Base-by-base conservation (phyloP, 1,139 yeast species). In the Taphrina flavorubra region DNA sequence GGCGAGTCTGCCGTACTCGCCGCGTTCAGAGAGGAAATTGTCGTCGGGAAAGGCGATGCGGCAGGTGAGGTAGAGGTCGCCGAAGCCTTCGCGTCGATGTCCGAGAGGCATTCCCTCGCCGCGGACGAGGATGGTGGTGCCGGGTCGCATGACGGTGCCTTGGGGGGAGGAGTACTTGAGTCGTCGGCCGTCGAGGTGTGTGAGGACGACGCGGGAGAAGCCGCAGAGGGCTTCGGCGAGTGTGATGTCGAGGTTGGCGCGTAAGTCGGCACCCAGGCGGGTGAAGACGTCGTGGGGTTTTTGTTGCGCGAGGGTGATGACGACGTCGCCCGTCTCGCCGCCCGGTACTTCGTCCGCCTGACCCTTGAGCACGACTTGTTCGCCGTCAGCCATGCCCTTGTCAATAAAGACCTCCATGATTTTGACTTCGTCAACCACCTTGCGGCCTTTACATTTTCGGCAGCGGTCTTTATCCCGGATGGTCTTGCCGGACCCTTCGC, bases 51-150 rank as follows among this genome's bases (percentile, higher is more conserved):
- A 94, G 72, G 87, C 90, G 68, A 94, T 86, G 34, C 86, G 86
- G 34, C 91, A 78, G 69, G 84, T 85, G 25, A 94, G 81, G 74
- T 87, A 92, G 74, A 94, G 79, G 76, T 91, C 92, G 36, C 98
- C 98, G 63, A 83, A 81, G 20, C 78, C 75, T 60, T 77, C 79
- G 11, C 79, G 73, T 31, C 79, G 78, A 70, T 80, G 80, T n/a
- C 63, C 69, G 13, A 84, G 75, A 0, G 97, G 97, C 96, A 95
- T 90, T 1, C 99, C 99, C 77, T 92, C 97, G 57, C 86, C 85
- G 51, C 82, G 78, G 20, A 94, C 81, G 72, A 87, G 83, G 49
- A 94, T 78, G 70, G 81, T 83, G 71, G 90, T 90, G 16, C 90
- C 88, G 0, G 98, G 98, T 72, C 88, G 84, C 10, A 92, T 76